Evolutionary conservation across 306 rosid genomes (phyloP).

Genomic region (Fagus sylvatica): DNA sequence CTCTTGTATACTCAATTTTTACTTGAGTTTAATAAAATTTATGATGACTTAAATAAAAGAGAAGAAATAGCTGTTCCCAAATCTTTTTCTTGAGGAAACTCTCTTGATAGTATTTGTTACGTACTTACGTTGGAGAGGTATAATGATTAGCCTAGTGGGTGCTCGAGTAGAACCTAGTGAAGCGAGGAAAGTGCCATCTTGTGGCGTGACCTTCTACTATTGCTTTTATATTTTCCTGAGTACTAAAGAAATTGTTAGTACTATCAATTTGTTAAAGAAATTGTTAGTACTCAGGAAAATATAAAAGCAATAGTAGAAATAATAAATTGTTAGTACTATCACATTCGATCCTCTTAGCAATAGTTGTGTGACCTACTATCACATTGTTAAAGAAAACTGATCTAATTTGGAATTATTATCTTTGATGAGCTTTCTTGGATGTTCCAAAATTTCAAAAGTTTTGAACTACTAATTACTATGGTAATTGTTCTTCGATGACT

Average conservation of each 20-base stretch:
- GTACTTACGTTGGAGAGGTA: neutral
- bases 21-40: too few relatives aligned
- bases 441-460: neutral
- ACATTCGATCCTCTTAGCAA: too few relatives aligned
- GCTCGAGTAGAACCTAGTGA: neutral
- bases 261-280: too few relatives aligned
- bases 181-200: neutral
- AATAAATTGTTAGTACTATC: too few relatives aligned
- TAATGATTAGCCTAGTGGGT: neutral
- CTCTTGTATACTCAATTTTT: too few relatives aligned
- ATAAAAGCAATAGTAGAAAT: neutral
- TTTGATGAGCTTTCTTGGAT: neutral
- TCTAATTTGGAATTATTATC: neutral
- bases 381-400: neutral
- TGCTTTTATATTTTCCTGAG: neutral
- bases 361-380: neutral
- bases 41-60: too few relatives aligned
- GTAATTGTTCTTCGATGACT: neutral
- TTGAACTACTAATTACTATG: neutral
- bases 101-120: neutral
- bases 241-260: too few relatives aligned
- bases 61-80: neutral
- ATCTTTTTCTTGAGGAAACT: neutral
- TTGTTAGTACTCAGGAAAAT: too few relatives aligned
- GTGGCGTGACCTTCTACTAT: neutral